These are phyloP conservation scores for Protomyces pachydermus DNA, from an alignment of 1,139 yeast species.

Conservation along the genomic window DNA sequence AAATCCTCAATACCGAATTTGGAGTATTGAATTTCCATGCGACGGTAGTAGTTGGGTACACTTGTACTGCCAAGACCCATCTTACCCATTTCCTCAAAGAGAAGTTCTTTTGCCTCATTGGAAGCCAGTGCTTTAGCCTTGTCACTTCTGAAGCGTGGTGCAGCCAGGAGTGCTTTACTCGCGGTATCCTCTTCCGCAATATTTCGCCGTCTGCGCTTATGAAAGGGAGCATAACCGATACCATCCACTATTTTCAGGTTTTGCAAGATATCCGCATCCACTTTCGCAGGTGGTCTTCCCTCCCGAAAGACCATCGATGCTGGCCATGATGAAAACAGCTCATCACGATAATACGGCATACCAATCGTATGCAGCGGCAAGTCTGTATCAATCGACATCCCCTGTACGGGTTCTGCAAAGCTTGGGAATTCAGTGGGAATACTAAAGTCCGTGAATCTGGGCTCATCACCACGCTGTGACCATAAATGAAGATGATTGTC, in stretches of 20 bases:
- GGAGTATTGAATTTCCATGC: constrained; percentile 74
- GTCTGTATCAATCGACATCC: constrained; percentile 26
- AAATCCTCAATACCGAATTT: constrained; percentile 91
- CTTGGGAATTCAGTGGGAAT: constrained; percentile 52
- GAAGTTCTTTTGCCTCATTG: constrained; percentile 23
- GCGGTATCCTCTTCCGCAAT: constrained; percentile 33
- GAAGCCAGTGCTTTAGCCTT: constrained; percentile 41
- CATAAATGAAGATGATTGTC: constrained; percentile 68
- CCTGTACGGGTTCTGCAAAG: constrained; percentile 31
- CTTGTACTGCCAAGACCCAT: constrained; percentile 31
- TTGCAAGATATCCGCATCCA: constrained; percentile 38
- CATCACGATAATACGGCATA: constrained; percentile 78
- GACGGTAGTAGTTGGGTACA: constrained; percentile 46
- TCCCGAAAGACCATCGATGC: constrained; percentile 54
- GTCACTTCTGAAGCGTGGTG: constrained; percentile 74
- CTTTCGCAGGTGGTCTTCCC: constrained; percentile 41
- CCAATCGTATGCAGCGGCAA: constrained; percentile 68
- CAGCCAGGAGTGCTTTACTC: constrained; percentile 17
- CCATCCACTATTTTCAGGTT: constrained; percentile 36
- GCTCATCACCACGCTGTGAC: constrained; percentile 44
- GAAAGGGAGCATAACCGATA: constrained; percentile 46
- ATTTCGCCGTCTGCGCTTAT: constrained; percentile 47
- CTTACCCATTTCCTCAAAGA: constrained; percentile 33
- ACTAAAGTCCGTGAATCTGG: constrained; percentile 48
- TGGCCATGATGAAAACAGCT: constrained; percentile 77